A percentile compares a stretch with the other conserved stretches of the same genome.
phyloP scores from a whole-genome alignment of 305 asterid genomes.

The Plantago rigida region DNA sequence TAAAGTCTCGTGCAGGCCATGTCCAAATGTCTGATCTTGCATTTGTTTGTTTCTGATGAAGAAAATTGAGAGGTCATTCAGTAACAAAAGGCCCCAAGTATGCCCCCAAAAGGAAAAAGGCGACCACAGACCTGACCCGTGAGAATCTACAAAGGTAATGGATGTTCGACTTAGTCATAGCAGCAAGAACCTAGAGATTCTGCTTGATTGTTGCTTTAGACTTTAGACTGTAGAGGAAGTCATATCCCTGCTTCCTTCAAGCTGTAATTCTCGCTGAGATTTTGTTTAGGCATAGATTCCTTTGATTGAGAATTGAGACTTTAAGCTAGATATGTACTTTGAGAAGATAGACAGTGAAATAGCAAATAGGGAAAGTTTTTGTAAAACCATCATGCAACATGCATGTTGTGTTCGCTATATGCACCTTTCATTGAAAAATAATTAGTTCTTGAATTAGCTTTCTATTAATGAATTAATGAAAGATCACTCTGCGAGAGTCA shows the following conservation, averaged over 20 bases:
- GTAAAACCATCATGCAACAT: neutral
- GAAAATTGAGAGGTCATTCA: constrained; percentile 81
- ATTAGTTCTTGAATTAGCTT: neutral
- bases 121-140: constrained; percentile 82
- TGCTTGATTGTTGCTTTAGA: neutral
- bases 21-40: constrained; percentile 10
- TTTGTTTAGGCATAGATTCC: constrained; percentile 2
- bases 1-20: constrained; percentile 5
- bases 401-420: constrained; percentile 4
- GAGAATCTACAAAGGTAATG: constrained; percentile 76
- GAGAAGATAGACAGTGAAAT: neutral
- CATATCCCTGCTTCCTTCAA: neutral
- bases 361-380: neutral
- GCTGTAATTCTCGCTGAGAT: constrained; percentile 3
- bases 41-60: constrained; percentile 27
- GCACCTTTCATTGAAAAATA: neutral
- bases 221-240: neutral
- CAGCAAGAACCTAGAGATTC: too few species aligned
- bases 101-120: constrained; percentile 78
- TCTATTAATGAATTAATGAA: neutral
- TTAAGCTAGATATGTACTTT: neutral
- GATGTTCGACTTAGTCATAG: neutral
- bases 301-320: neutral
- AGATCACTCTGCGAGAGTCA: neutral
- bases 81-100: constrained; percentile 79